Conservation (phyloP, 805 yeast genomes). For the Suhomyces pyralidae region DNA sequence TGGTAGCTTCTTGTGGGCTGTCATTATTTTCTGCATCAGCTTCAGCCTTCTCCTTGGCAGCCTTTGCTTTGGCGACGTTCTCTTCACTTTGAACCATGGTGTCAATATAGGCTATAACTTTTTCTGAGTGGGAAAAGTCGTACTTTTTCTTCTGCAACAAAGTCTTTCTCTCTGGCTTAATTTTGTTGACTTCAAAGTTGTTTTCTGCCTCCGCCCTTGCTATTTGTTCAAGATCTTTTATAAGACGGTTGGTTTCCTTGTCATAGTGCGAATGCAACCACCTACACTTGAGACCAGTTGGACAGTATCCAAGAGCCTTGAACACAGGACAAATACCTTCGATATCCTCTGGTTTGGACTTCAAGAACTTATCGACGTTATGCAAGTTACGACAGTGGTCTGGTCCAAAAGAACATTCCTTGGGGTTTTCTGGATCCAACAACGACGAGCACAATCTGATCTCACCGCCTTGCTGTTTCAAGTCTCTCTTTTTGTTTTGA, state of each 20-base stretch:
- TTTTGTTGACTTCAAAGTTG: conserved; percentile 64
- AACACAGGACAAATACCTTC: conserved; percentile 83
- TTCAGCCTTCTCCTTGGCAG: conserved; percentile 28
- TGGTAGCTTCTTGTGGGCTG: conserved; percentile 13
- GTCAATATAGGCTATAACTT: conserved; percentile 63
- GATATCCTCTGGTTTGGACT: conserved; percentile 66
- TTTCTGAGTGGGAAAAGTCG: conserved; percentile 54
- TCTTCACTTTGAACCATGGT: conserved; percentile 47
- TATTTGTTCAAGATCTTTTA: conserved; percentile 42
- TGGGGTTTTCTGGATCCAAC: conserved; percentile 50
- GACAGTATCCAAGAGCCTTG: conserved; percentile 81
- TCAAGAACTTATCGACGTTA: conserved; percentile 63
- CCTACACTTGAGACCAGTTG: conserved; percentile 88
- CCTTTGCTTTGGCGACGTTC: conserved; percentile 35
- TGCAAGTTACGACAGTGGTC: conserved; percentile 76
- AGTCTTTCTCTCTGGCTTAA: conserved; percentile 45
- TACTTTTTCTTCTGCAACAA: conserved; percentile 60
- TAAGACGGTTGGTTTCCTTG: conserved; percentile 42
- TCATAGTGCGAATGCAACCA: conserved; percentile 76
- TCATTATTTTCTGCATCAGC: conserved; percentile 20
- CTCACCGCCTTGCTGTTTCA: conserved; percentile 63
- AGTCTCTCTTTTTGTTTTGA: conserved; percentile 79
- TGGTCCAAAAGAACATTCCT: conserved; percentile 61
- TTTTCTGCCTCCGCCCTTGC: conserved; percentile 25
- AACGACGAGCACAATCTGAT: conserved; percentile 63